Evolutionary conservation across 768 basidiomycete genomes (phyloP).

Genomic region (Porpolomopsis calyptriformis): DNA sequence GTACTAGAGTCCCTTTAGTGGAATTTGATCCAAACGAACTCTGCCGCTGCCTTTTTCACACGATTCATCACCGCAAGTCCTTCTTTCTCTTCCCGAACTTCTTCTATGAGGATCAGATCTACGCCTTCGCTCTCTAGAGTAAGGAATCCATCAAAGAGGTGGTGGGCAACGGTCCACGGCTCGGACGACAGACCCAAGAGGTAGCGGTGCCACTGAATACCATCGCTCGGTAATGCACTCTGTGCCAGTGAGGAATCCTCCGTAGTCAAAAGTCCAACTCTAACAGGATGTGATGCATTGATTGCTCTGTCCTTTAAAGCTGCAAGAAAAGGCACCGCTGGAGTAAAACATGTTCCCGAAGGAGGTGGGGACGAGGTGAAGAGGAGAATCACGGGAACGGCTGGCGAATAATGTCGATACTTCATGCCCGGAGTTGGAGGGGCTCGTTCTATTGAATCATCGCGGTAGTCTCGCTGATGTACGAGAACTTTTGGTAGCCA

Average conservation of each 20-base stretch:
- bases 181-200: conserved; percentile 40
- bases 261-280: conserved; percentile 61
- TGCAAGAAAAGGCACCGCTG: conserved; percentile 29
- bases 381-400: conserved; percentile 74
- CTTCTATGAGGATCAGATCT: conserved; percentile 78
- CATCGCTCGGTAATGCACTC: conserved; percentile 15
- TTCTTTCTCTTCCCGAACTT: conserved; percentile 65
- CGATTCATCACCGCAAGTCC: conserved; percentile 95
- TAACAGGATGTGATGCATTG: conserved; percentile 18
- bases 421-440: conserved; percentile 99
- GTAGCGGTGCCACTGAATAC: conserved; percentile 46
- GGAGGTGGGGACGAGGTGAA: conserved; percentile 40
- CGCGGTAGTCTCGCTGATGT: conserved; percentile 67
- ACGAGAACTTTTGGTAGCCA: conserved; percentile 57
- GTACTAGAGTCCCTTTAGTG: neutral
- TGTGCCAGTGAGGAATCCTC: conserved; percentile 43
- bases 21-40: conserved; percentile 29
- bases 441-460: conserved; percentile 55
- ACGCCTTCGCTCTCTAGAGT: conserved; percentile 68
- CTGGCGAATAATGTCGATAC: conserved; percentile 92
- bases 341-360: conserved; percentile 18
- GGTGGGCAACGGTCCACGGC: conserved; percentile 61
- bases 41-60: conserved; percentile 78
- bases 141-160: conserved; percentile 80
- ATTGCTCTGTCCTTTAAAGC: conserved; percentile 25